Evolutionary conservation across 148 eudicot species (phyloP), one percentile per base, ranked within the genome.

Genomic region (Rhododendron simsii): DNA sequence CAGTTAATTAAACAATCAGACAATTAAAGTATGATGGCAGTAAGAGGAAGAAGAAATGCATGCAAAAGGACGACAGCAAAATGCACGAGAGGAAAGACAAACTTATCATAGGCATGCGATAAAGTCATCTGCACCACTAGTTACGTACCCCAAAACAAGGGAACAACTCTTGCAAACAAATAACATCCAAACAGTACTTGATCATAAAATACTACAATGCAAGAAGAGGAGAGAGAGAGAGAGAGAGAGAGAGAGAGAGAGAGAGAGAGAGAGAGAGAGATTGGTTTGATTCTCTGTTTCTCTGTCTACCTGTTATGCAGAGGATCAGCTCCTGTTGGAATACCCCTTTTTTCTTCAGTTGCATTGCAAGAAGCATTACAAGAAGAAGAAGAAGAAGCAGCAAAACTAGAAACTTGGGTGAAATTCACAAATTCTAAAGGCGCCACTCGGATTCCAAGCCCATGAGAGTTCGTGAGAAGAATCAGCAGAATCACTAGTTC

Each of bases 241-340:
- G 8, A 30, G 13, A 30, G 3, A 23, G 23, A 7, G 41, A 39
- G 44, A 23, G 67, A 21, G 7, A 30, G 13, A 30, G 3, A 23
- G 23, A 7, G 8, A 30, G 13, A 30, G 3, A 23, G 23, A 7
- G 44, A 41, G 44, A 23, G 67, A 61, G 6, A 4, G 21, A n/a
- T 2, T n/a, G 30, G 71, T 65, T 15, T 5, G 13, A 18, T 41
- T 59, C 20, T 7, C 75, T 63, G 39, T 39, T 47, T 13, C 50
- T 51, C 23, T 53, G 73, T 35, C 84, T 84, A 84, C 65, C 53
- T 75, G 53, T 84, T 84, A 39, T 84, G 86, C 53, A 84, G 80
- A 75, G 86, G 86, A 84, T 84, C 77, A 21, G 71, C 81, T 51
- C 86, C 86, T 0, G 86, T 7, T 21, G 86, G 86, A 14, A 76